Percentiles rank a stretch among this genome's conserved stretches.
phyloP scores from a whole-genome alignment of 2,329 filamentous ascomycete genomes.

The Celoporthe dispersa region DNA sequence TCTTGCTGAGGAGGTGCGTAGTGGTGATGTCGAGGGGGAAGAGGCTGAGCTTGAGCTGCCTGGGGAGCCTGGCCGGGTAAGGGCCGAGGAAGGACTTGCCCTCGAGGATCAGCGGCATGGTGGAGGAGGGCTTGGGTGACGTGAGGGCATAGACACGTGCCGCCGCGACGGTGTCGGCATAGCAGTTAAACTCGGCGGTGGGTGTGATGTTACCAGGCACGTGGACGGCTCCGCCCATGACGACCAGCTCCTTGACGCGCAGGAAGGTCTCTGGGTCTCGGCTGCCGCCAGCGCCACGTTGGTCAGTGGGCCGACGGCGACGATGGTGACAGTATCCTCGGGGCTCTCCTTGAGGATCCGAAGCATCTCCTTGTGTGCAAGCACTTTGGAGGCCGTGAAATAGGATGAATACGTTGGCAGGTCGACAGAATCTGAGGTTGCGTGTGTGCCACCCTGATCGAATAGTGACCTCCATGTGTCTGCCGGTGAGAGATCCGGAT shows the following conservation, averaged over 20 bases:
- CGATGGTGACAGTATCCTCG: conserved; percentile 82
- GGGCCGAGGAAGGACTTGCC: conserved; percentile 55
- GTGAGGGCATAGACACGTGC: conserved; percentile 80
- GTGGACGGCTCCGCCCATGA: conserved; percentile 91
- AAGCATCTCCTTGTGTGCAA: conserved; percentile 87
- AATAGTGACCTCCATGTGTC: conserved; percentile 77
- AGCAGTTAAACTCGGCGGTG: conserved; percentile 92
- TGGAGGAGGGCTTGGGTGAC: conserved; percentile 72
- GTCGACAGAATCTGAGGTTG: conserved; percentile 40
- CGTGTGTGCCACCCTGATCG: conserved; percentile 41
- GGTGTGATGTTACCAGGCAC: conserved; percentile 83
- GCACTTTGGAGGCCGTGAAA: conserved; percentile 77
- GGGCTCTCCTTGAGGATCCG: conserved; percentile 82
- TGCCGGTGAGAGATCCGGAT: conserved; percentile 74
- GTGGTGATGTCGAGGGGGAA: conserved; percentile 81
- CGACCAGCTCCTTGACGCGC: conserved; percentile 84
- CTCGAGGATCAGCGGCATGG: conserved; percentile 72
- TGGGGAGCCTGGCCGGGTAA: conserved; percentile 69
- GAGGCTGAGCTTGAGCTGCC: conserved; percentile 67
- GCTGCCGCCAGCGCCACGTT: conserved; percentile 89
- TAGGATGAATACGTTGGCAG: conserved; percentile 54
- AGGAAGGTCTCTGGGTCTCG: conserved; percentile 90
- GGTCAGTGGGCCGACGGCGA: conserved; percentile 89
- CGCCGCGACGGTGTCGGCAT: conserved; percentile 80
- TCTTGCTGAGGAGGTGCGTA: conserved; percentile 66